These are phyloP conservation scores for Stramenopiles sp. DNA, from an alignment of 352 stramenopile species.

Conservation along the genomic window DNA sequence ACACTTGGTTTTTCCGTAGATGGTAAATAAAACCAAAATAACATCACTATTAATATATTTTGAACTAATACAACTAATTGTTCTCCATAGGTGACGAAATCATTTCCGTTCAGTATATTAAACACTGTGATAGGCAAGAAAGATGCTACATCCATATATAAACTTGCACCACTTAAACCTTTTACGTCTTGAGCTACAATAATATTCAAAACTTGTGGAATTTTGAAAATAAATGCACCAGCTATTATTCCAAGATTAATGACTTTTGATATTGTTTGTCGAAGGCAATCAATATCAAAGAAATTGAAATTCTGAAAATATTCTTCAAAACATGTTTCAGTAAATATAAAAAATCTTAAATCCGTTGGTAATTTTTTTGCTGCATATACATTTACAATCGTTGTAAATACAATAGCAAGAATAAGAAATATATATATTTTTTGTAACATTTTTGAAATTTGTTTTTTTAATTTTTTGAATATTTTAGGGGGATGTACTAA, in stretches of 20 bases:
- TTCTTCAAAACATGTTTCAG: neutral
- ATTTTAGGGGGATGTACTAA: no score
- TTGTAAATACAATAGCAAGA: no score
- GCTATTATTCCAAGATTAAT: slow-evolving; percentile 1
- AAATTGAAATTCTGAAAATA: slow-evolving; percentile 2
- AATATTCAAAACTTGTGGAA: neutral
- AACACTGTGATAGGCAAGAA: neutral
- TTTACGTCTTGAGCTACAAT: neutral
- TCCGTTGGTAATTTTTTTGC: neutral
- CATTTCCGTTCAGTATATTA: neutral
- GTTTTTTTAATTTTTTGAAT: no score
- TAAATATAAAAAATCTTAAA: neutral
- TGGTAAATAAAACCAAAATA: neutral
- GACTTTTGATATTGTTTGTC: neutral
- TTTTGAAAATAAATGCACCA: neutral
- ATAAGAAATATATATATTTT: no score
- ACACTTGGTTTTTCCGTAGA: neutral
- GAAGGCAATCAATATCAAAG: neutral
- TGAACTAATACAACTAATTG: neutral
- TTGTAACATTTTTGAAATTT: no score
- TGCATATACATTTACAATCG: no score
- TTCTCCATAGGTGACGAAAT: neutral
- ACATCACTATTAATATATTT: neutral
- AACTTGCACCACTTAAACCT: neutral
- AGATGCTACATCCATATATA: neutral